These are phyloP conservation scores for Rubia occidens DNA, from an alignment of 305 asterid genomes.

Conservation along the genomic window DNA sequence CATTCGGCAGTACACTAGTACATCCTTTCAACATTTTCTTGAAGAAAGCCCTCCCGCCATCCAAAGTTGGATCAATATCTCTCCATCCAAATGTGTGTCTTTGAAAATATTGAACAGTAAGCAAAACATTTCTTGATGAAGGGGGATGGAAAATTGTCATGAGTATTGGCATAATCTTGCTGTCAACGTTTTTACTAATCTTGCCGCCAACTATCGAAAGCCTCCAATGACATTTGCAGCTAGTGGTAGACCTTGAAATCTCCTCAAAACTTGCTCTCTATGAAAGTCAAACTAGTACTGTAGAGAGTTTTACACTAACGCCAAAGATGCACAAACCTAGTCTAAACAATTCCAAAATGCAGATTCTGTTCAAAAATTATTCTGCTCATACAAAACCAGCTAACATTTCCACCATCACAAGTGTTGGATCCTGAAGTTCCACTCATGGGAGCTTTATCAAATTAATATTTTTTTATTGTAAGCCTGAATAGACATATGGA, in stretches of 20 bases:
- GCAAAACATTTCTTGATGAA: neutral
- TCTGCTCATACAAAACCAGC: too few species aligned
- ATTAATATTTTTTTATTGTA: neutral
- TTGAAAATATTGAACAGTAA: neutral
- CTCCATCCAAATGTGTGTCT: neutral
- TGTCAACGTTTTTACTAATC: neutral
- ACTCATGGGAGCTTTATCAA: neutral
- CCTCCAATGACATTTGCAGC: neutral
- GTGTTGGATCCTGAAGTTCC: too few species aligned
- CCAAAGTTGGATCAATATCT: neutral
- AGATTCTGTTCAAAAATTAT: too few species aligned
- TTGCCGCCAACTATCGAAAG: neutral
- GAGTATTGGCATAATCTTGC: neutral
- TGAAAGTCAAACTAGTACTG: neutral
- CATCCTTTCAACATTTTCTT: neutral
- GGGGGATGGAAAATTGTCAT: neutral
- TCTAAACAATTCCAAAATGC: too few species aligned
- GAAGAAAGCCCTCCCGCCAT: neutral
- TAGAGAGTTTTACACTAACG: too few species aligned
- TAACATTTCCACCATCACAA: too few species aligned
- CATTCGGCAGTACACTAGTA: neutral
- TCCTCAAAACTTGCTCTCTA: neutral
- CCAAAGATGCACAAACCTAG: too few species aligned
- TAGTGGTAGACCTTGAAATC: neutral
- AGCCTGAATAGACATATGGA: neutral